phyloP scores from a whole-genome alignment of 495 filamentous ascomycete genomes.

The Penicillium steckii region DNA sequence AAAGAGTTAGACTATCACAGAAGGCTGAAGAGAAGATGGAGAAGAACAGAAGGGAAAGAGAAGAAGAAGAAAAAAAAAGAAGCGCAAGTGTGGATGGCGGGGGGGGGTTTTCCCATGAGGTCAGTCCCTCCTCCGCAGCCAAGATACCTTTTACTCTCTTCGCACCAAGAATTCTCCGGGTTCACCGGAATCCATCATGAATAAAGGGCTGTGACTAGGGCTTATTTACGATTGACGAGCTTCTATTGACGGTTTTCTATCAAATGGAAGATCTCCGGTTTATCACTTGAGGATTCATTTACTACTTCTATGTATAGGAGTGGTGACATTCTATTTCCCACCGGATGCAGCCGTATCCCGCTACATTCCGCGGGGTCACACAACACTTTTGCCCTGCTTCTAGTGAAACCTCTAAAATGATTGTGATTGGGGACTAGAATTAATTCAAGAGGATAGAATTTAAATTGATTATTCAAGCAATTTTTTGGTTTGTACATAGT shows the following conservation, averaged over 20 bases:
- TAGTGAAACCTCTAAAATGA: background rate
- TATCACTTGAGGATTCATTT: background rate
- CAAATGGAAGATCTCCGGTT: background rate
- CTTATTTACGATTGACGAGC: background rate
- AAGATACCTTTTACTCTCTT: background rate
- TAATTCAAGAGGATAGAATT: too few species aligned
- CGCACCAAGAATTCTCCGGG: slow-evolving; percentile 24
- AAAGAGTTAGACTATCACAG: too few species aligned
- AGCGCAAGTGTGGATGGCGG: slow-evolving; percentile 22
- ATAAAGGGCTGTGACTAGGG: background rate
- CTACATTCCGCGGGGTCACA: slow-evolving; percentile 4
- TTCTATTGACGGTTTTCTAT: background rate
- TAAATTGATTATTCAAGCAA: background rate
- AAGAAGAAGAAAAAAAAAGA: slow-evolving; percentile 13
- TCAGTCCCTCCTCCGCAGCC: slow-evolving; percentile 11
- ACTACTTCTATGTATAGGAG: background rate
- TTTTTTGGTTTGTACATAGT: background rate
- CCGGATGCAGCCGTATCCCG: slow-evolving; percentile 9
- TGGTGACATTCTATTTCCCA: background rate
- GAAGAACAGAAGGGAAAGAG: background rate
- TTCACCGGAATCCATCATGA: slow-evolving; percentile 24
- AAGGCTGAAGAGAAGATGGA: slow-evolving; percentile 2
- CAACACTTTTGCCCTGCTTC: background rate
- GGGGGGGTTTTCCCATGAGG: slow-evolving; percentile 43
- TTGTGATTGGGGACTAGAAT: too few species aligned